Percentiles rank a stretch among this genome's conserved stretches.
Evolutionary conservation across 768 basidiomycete genomes (phyloP).

Genomic region (Mycena pura): DNA sequence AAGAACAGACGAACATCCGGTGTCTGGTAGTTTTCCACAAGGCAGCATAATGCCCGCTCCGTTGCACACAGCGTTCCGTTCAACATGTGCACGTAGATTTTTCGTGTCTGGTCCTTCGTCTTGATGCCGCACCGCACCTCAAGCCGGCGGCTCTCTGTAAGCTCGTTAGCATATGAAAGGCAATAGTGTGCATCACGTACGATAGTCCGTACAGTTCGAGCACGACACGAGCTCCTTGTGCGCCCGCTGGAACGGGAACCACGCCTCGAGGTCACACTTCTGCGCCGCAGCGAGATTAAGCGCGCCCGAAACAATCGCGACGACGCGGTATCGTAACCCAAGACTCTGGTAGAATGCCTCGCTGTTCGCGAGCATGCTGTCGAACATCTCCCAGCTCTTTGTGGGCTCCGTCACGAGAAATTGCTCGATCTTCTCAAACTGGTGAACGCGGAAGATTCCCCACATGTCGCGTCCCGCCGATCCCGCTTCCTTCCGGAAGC

Average conservation of each 20-base stretch:
- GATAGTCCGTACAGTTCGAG: constrained; percentile 99
- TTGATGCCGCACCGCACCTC: constrained; percentile 95
- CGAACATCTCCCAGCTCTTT: constrained; percentile 94
- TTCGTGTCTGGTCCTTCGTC: constrained; percentile 86
- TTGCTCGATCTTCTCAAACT: constrained; percentile 99
- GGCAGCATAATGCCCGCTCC: constrained; percentile 93
- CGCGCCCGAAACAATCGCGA: constrained; percentile 95
- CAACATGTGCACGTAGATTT: constrained; percentile 98
- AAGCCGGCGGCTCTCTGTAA: constrained; percentile 85
- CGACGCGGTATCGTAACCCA: constrained; percentile 89
- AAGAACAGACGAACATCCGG: constrained; percentile 68
- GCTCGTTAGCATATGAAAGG: constrained; percentile 1
- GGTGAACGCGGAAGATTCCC: constrained; percentile 99
- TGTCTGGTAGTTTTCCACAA: constrained; percentile 99
- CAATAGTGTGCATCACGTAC: constrained; percentile 55
- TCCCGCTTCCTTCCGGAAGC: constrained; percentile 99
- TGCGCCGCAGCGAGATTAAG: constrained; percentile 96
- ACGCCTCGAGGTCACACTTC: constrained; percentile 98
- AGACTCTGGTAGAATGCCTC: constrained; percentile 98
- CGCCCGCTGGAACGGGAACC: constrained; percentile 97
- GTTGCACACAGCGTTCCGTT: constrained; percentile 98
- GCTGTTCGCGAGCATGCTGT: constrained; percentile 86
- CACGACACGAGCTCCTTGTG: constrained; percentile 99
- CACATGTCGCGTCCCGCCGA: constrained; percentile 98
- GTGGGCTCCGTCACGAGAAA: constrained; percentile 95